Conservation (phyloP, 1,284 basidiomycete species). For the Ustilago lituana region DNA sequence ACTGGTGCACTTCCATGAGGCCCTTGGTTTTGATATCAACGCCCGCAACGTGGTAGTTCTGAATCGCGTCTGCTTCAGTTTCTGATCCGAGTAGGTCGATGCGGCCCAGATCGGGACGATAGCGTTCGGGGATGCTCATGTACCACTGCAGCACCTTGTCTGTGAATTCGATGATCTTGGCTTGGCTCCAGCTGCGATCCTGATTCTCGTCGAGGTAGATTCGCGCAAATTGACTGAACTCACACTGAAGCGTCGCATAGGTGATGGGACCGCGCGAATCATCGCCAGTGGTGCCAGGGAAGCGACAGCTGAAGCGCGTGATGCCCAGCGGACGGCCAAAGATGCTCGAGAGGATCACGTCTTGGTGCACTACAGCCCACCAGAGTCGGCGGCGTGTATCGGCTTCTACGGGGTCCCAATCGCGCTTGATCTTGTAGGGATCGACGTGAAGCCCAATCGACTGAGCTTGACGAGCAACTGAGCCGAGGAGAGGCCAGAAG, state of each 20-base stretch:
- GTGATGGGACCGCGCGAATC: slow-evolving; percentile 4
- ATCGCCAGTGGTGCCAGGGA: slow-evolving; percentile 8
- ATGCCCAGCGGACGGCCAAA: slow-evolving; percentile 48
- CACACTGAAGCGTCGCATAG: slow-evolving; percentile 37
- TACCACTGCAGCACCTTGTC: slow-evolving; percentile 41
- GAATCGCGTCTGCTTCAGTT: slow-evolving; percentile 19
- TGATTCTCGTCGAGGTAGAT: slow-evolving; percentile 39
- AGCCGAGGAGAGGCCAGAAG: slow-evolving; percentile 46
- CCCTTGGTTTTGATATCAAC: slow-evolving; percentile 44
- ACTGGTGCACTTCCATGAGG: slow-evolving; percentile 40
- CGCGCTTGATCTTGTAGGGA: slow-evolving; percentile 33
- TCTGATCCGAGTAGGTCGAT: slow-evolving; percentile 27
- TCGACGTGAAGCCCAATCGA: slow-evolving; percentile 46
- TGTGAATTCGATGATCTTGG: slow-evolving; percentile 28
- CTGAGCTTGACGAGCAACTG: slow-evolving; percentile 44
- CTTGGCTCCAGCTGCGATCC: slow-evolving; percentile 38
- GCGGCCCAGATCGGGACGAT: slow-evolving; percentile 31
- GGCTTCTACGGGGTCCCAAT: slow-evolving; percentile 36
- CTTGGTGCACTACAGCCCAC: slow-evolving; percentile 49
- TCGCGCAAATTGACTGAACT: slow-evolving; percentile 32
- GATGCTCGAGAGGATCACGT: slow-evolving; percentile 41
- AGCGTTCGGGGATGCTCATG: slow-evolving; percentile 29
- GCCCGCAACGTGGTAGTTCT: slow-evolving; percentile 28
- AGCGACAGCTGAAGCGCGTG: slow-evolving; percentile 34
- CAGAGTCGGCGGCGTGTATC: slow-evolving; percentile 38